These are phyloP conservation scores for Acacia acuminata DNA, from an alignment of 306 rosid genomes.

Conservation along the genomic window DNA sequence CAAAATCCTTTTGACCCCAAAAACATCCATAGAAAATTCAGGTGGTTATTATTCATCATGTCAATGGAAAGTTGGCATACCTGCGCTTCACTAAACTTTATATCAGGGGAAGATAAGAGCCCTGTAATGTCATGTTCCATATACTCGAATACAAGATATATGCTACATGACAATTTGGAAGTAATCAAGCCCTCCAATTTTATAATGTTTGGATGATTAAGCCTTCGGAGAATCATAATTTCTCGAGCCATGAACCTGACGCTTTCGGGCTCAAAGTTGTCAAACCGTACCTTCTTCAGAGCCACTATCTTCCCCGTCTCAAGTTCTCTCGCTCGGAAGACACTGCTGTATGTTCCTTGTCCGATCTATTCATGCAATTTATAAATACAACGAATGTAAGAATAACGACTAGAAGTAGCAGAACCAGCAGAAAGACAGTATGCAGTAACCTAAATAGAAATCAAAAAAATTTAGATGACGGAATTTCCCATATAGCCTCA, in stretches of 20 bases:
- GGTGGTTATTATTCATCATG: neutral
- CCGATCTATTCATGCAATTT: constrained; percentile 59
- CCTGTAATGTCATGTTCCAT: constrained; percentile 96
- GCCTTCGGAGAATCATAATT: constrained; percentile 77
- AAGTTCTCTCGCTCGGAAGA: constrained; percentile 74
- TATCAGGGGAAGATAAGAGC: constrained; percentile 71
- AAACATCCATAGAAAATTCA: neutral
- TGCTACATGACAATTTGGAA: constrained; percentile 74
- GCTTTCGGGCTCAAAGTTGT: constrained; percentile 90
- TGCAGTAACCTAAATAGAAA: neutral
- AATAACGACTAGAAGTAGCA: constrained; percentile 1
- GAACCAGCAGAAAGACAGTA: neutral
- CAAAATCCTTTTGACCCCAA: constrained; percentile 32
- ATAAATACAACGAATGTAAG: neutral
- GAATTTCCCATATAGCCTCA: neutral
- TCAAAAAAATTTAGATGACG: neutral
- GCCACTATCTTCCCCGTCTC: constrained; percentile 88
- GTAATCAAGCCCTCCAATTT: constrained; percentile 86
- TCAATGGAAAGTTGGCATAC: constrained; percentile 35
- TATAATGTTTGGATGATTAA: constrained; percentile 77
- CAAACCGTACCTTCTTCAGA: constrained; percentile 89
- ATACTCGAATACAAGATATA: constrained; percentile 89
- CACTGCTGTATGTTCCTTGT: constrained; percentile 94
- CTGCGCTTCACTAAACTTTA: constrained; percentile 84
- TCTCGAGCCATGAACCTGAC: constrained; percentile 95